Percentiles rank a stretch among this genome's conserved stretches.
These are phyloP conservation scores for Celoporthe dispersa DNA, from an alignment of 2,329 filamentous ascomycete genomes.

Conservation along the genomic window DNA sequence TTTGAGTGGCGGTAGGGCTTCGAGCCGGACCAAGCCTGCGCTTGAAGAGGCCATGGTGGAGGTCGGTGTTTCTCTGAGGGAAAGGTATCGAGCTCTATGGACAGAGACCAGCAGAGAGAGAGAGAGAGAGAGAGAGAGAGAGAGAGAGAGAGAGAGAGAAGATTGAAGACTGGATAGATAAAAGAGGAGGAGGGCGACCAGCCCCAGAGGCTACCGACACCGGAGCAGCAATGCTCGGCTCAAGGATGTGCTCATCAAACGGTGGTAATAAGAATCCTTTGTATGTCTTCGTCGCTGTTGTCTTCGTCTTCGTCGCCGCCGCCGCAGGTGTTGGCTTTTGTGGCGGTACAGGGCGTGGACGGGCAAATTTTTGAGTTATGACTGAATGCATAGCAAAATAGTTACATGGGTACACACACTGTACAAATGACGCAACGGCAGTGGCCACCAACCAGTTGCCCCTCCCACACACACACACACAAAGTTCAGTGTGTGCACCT, in stretches of 20 bases:
- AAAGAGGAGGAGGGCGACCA: not conserved
- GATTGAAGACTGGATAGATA: not conserved
- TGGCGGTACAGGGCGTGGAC: not conserved
- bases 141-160: not conserved
- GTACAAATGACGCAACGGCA: constrained; percentile 1
- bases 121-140: not conserved
- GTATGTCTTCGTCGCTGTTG: not conserved
- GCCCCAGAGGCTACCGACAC: not conserved
- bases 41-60: constrained; percentile 39
- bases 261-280: not conserved
- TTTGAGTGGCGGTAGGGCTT: constrained; percentile 53
- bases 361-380: not conserved
- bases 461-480: not conserved
- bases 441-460: not conserved
- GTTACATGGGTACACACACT: not conserved
- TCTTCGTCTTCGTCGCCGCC: not conserved
- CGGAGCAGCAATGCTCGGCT: not conserved
- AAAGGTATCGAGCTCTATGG: not conserved
- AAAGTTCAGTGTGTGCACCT: not conserved
- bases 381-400: not conserved
- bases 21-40: constrained; percentile 30
- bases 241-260: not conserved
- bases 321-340: too few species aligned
- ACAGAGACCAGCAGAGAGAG: not conserved
- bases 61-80: too few species aligned